Evolutionary conservation across 2,329 filamentous ascomycete species (phyloP).

Genomic region (Chrysosporium keratinophilum): DNA sequence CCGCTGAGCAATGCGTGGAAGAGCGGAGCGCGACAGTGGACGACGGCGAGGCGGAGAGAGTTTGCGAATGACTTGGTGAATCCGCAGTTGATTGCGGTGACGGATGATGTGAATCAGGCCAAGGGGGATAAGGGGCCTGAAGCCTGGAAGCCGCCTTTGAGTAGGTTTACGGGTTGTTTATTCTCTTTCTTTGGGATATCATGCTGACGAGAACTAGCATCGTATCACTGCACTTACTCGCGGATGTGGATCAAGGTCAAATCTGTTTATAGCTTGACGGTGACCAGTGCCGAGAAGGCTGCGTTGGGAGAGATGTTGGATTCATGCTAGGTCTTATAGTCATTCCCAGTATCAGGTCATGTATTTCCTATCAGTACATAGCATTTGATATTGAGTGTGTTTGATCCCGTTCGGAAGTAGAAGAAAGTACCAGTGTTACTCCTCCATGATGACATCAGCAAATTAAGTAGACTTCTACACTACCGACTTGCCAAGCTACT

Average conservation of each 20-base stretch:
- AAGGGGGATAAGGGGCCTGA: constrained; percentile 70
- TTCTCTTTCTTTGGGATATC: neutral
- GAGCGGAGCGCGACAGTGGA: constrained; percentile 65
- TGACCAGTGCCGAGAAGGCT: constrained; percentile 62
- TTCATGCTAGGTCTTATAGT: too few species aligned
- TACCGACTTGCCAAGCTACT: too few species aligned
- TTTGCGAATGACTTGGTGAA: constrained; percentile 70
- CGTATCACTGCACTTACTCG: constrained; percentile 70
- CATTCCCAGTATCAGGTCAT: too few species aligned
- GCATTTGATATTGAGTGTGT: too few species aligned
- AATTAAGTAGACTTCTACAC: too few species aligned
- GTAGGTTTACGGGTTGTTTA: constrained; percentile 24
- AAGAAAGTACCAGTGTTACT: too few species aligned
- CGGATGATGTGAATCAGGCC: constrained; percentile 60
- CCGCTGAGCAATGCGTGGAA: constrained; percentile 73
- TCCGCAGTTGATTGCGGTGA: constrained; percentile 71
- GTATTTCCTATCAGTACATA: too few species aligned
- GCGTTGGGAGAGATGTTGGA: constrained; percentile 56
- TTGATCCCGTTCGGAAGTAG: too few species aligned
- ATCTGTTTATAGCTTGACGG: constrained; percentile 55
- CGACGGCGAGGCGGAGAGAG: constrained; percentile 51
- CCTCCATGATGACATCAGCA: too few species aligned
- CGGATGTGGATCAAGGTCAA: constrained; percentile 70
- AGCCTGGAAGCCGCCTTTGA: constrained; percentile 61
- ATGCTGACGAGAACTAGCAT: constrained; percentile 24